Conservation (phyloP, 495 filamentous ascomycete genomes). For the Trichoderma asperelloides region DNA sequence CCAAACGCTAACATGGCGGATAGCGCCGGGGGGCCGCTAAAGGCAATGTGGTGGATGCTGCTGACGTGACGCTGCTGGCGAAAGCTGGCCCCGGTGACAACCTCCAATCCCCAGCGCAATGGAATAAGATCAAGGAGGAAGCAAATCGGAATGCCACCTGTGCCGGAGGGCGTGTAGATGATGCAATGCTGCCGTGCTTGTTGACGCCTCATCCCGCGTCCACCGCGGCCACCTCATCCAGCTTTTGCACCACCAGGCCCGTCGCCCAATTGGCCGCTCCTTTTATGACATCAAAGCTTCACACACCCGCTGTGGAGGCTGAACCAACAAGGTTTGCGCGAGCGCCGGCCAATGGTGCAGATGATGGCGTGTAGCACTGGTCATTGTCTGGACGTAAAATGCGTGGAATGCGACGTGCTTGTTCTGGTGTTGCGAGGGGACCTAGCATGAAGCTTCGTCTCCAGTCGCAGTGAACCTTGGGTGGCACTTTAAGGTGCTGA, state of each 20-base stretch:
- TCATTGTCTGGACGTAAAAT: neutral
- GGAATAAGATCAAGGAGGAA: too few species aligned
- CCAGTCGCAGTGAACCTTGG: too few species aligned
- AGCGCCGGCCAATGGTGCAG: neutral
- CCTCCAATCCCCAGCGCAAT: neutral
- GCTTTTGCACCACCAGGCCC: neutral
- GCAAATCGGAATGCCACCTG: neutral
- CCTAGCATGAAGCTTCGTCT: too few species aligned
- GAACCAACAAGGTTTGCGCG: neutral
- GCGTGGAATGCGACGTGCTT: neutral
- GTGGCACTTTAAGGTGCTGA: too few species aligned
- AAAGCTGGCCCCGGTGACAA: neutral
- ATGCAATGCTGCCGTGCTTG: neutral
- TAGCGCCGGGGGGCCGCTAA: neutral
- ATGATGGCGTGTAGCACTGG: too few species aligned
- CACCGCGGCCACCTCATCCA: neutral
- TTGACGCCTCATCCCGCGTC: neutral
- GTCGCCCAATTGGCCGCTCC: neutral
- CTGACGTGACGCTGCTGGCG: constrained; percentile 3
- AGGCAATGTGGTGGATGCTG: neutral
- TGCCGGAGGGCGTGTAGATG: too few species aligned
- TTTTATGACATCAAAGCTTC: neutral
- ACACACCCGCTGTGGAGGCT: neutral
- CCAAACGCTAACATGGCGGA: neutral
- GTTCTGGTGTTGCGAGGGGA: too few species aligned